Percentiles rank a stretch among this genome's conserved stretches.
Conservation (phyloP, 2,329 filamentous ascomycete species). For the Ascocoryne sarcoides region DNA sequence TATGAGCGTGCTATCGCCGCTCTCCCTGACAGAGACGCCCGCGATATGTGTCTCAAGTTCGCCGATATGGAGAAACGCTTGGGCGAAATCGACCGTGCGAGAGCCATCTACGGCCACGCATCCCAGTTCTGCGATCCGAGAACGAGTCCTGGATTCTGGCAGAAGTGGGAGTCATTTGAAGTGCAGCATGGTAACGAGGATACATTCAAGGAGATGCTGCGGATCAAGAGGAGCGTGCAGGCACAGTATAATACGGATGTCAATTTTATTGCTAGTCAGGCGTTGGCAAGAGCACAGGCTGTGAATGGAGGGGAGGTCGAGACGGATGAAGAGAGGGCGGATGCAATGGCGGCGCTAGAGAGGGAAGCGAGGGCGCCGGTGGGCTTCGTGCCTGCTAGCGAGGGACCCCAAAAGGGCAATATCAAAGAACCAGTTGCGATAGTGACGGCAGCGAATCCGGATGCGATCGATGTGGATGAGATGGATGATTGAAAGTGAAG, state of each 20-base stretch:
- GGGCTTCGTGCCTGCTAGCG: conserved; percentile 85
- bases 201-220: conserved; percentile 98
- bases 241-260: conserved; percentile 98
- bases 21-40: conserved; percentile 86
- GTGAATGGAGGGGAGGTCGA: conserved; percentile 33
- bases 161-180: conserved; percentile 95
- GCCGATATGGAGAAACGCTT: conserved; percentile 91
- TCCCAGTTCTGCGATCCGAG: conserved; percentile 96
- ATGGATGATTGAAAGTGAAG: conserved; percentile 12
- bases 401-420: conserved; percentile 57
- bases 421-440: conserved; percentile 31
- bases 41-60: conserved; percentile 98
- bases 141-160: conserved; percentile 85
- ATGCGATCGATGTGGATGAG: conserved; percentile 73
- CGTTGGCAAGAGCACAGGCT: conserved; percentile 70
- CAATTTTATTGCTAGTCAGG: conserved; percentile 95
- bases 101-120: conserved; percentile 92
- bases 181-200: conserved; percentile 98
- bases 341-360: conserved; percentile 86
- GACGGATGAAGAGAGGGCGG: conserved; percentile 43
- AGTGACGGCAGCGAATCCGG: conserved; percentile 57
- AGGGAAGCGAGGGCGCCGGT: conserved; percentile 78
- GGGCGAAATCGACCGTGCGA: conserved; percentile 87
- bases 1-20: conserved; percentile 93
- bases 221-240: conserved; percentile 94